phyloP scores from a whole-genome alignment of 1,284 basidiomycete species.

The Schizophyllum commune region DNA sequence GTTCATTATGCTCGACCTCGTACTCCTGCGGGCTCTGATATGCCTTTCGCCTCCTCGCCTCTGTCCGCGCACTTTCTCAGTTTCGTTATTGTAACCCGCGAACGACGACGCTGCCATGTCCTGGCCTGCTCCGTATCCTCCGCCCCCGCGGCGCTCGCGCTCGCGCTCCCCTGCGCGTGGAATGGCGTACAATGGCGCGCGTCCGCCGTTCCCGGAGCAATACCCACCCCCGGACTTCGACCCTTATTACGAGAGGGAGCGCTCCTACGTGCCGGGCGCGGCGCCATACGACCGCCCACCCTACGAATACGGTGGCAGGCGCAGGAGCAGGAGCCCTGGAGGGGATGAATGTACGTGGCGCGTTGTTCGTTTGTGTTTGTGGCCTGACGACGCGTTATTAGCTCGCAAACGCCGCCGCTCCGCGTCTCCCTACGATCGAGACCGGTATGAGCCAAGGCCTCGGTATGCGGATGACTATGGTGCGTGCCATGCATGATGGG shows the following conservation, averaged over 20 bases:
- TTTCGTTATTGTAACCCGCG: conserved; percentile 27
- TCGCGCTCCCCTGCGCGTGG: conserved; percentile 58
- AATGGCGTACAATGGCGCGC: conserved; percentile 45
- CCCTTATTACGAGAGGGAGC: conserved; percentile 38
- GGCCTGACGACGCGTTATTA: conserved; percentile 18
- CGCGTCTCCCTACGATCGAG: conserved; percentile 77
- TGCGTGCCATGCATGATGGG: conserved; percentile 28
- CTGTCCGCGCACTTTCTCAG: conserved; percentile 55
- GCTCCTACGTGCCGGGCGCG: neutral
- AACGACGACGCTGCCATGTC: conserved; percentile 28
- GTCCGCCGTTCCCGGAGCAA: conserved; percentile 42
- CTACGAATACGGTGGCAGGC: conserved; percentile 58
- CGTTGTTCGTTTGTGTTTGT: neutral
- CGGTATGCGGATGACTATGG: conserved; percentile 75
- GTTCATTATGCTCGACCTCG: conserved; percentile 81
- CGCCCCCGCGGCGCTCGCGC: conserved; percentile 64
- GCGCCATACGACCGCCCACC: conserved; percentile 33
- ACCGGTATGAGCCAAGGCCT: conserved; percentile 72
- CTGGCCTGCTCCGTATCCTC: conserved; percentile 63
- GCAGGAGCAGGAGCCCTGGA: conserved; percentile 66
- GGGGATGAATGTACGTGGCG: conserved; percentile 52
- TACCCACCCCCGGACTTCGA: conserved; percentile 25
- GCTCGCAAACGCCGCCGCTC: conserved; percentile 78
- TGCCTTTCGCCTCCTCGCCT: conserved; percentile 45
- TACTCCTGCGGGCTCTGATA: conserved; percentile 59